Evolutionary conservation across 805 yeast genomes (phyloP).

Genomic region (Myxozyma vanderwaltii): DNA sequence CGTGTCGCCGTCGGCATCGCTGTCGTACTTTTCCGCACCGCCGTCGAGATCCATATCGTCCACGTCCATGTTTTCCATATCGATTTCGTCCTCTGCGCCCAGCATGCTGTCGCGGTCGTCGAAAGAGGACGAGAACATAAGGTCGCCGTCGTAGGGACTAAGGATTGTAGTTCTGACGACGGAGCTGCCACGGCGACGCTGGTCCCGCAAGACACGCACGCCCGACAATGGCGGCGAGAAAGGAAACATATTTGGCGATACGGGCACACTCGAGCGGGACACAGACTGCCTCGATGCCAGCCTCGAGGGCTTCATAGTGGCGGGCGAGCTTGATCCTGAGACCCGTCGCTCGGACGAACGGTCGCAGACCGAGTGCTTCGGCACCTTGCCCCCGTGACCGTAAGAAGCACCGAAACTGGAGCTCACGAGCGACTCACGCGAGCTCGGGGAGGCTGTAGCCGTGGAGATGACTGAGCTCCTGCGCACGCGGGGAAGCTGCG

Average conservation of each 20-base stretch:
- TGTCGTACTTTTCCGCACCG: constrained; percentile 10
- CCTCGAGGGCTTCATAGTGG: constrained; percentile 4
- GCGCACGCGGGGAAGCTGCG: constrained; percentile 19
- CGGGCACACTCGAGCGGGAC: constrained; percentile 19
- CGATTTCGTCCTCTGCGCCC: constrained; percentile 15
- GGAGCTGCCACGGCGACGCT: constrained; percentile 27
- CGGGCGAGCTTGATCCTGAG: constrained; percentile 8
- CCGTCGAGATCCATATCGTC: constrained; percentile 22
- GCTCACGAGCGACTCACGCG: constrained; percentile 16
- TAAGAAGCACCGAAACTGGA: background rate
- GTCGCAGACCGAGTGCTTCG: background rate
- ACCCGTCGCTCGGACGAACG: constrained; percentile 6
- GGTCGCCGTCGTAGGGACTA: constrained; percentile 31
- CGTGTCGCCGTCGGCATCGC: constrained; percentile 56
- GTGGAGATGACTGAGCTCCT: constrained; percentile 7
- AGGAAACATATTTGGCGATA: constrained; percentile 32
- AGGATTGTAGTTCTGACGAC: constrained; percentile 33
- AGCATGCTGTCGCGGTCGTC: constrained; percentile 18
- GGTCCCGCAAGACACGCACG: constrained; percentile 29
- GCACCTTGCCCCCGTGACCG: background rate
- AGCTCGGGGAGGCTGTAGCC: constrained; percentile 14
- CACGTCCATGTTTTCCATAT: constrained; percentile 15
- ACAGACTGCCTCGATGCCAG: background rate
- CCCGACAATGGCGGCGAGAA: constrained; percentile 29
- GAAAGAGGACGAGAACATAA: constrained; percentile 31